A percentile compares a stretch with the other conserved stretches of the same genome.
Evolutionary conservation across 176 grass and related monocot species (phyloP).

Genomic region (Bromus sterilis): DNA sequence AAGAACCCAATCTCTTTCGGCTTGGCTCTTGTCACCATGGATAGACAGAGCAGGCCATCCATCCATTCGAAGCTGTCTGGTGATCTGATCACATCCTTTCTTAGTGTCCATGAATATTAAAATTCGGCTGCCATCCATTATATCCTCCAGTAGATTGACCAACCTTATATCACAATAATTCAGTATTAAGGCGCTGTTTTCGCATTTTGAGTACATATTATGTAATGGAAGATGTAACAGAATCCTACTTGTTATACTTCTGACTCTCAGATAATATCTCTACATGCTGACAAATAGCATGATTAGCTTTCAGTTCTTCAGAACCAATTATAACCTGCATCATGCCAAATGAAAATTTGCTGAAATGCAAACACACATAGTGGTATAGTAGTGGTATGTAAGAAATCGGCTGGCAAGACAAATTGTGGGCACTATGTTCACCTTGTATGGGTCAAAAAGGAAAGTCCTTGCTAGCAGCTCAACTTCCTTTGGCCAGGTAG

Average conservation of each 20-base stretch:
- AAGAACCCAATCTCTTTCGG: slow-evolving; percentile 95
- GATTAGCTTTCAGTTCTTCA: slow-evolving; percentile 96
- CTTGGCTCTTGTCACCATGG: slow-evolving; percentile 97
- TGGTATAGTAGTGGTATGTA: slow-evolving; percentile 5
- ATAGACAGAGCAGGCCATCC: slow-evolving; percentile 98
- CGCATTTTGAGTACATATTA: not conserved
- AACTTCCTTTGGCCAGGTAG: slow-evolving; percentile 99
- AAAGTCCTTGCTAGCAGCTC: slow-evolving; percentile 87
- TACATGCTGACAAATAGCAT: slow-evolving; percentile 88
- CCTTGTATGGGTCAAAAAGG: slow-evolving; percentile 93
- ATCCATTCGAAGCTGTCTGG: slow-evolving; percentile 88
- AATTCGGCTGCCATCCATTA: slow-evolving; percentile 97
- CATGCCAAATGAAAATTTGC: not conserved
- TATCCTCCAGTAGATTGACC: slow-evolving; percentile 95
- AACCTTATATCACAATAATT: slow-evolving; percentile 46
- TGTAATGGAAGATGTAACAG: not conserved
- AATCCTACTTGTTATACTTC: slow-evolving; percentile 98
- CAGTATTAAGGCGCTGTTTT: not conserved
- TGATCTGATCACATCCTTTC: slow-evolving; percentile 91
- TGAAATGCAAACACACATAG: slow-evolving; percentile 25
- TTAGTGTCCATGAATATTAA: slow-evolving; percentile 99
- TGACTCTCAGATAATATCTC: slow-evolving; percentile 95
- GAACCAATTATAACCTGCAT: slow-evolving; percentile 91
- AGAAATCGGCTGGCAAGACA: not conserved
- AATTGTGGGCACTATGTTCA: slow-evolving; percentile 16